These are phyloP conservation scores for Salvia splendens DNA, from an alignment of 257 asterid species.

Conservation along the genomic window DNA sequence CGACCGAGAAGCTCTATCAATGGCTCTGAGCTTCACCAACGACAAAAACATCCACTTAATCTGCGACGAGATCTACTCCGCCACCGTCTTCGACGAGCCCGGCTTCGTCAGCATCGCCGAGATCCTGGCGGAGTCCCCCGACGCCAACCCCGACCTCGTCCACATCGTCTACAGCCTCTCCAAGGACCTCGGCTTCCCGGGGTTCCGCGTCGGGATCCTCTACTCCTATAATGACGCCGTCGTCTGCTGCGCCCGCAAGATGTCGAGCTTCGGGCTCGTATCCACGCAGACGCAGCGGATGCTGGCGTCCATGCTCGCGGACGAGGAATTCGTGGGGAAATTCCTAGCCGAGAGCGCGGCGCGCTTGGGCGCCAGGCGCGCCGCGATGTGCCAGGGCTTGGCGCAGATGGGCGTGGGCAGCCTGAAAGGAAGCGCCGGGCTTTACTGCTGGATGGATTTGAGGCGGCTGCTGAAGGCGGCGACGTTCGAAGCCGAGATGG, in stretches of 20 bases:
- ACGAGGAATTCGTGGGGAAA: conserved; percentile 50
- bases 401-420: conserved; percentile 56
- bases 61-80: conserved; percentile 86
- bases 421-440: conserved; percentile 60
- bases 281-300: conserved; percentile 81
- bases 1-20: conserved; percentile 51
- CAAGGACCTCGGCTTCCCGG: conserved; percentile 84
- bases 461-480: conserved; percentile 48
- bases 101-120: conserved; percentile 74
- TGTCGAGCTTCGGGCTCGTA: conserved; percentile 85
- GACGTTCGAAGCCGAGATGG: conserved; percentile 62
- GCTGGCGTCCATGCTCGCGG: conserved; percentile 67
- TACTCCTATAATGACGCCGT: conserved; percentile 74
- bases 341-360: conserved; percentile 51
- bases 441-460: conserved; percentile 74
- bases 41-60: conserved; percentile 63
- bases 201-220: conserved; percentile 72
- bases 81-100: conserved; percentile 72
- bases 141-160: conserved; percentile 52
- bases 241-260: conserved; percentile 58
- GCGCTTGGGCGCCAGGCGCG: conserved; percentile 52
- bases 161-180: conserved; percentile 85
- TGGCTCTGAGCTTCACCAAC: conserved; percentile 44
- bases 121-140: conserved; percentile 40
- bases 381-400: conserved; percentile 44